These are phyloP conservation scores for Phytophthora palmivora DNA, from an alignment of 352 stramenopile genomes.

Conservation along the genomic window DNA sequence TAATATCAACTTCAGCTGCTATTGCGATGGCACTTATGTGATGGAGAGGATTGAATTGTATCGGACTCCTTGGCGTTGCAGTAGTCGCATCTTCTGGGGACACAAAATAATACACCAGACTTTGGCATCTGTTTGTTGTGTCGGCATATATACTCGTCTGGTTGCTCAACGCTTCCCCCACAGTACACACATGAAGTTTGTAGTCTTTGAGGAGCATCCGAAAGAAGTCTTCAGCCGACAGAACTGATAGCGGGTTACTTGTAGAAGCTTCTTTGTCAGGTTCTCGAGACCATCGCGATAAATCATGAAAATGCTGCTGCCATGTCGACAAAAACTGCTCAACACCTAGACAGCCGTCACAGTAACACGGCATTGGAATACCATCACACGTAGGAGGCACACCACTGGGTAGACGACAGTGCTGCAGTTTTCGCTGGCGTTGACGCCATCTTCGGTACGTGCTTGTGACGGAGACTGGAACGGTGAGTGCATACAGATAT, in stretches of 20 bases:
- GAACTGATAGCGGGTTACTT: background rate
- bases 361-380: slow-evolving; percentile 54
- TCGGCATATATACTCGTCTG: slow-evolving; percentile 1
- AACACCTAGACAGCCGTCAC: slow-evolving; percentile 56
- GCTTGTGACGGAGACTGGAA: slow-evolving; percentile 37
- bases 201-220: slow-evolving; percentile 40
- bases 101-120: slow-evolving; percentile 47
- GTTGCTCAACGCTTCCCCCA: slow-evolving; percentile 7
- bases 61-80: slow-evolving; percentile 1
- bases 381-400: slow-evolving; percentile 44
- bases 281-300: slow-evolving; percentile 46
- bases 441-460: slow-evolving; percentile 53
- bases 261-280: slow-evolving; percentile 4
- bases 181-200: slow-evolving; percentile 21
- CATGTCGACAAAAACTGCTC: slow-evolving; percentile 60
- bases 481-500: slow-evolving; percentile 44
- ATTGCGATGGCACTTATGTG: slow-evolving; percentile 51
- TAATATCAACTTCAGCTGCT: slow-evolving; percentile 19
- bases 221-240: slow-evolving; percentile 43
- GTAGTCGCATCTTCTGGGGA: slow-evolving; percentile 19
- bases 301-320: slow-evolving; percentile 62
- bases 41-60: slow-evolving; percentile 38
- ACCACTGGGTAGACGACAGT: slow-evolving; percentile 46
- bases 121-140: slow-evolving; percentile 3
- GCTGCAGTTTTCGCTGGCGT: slow-evolving; percentile 43